Conservation (phyloP, 2,329 filamentous ascomycete species). For the Hymenoscyphus infarciens region DNA sequence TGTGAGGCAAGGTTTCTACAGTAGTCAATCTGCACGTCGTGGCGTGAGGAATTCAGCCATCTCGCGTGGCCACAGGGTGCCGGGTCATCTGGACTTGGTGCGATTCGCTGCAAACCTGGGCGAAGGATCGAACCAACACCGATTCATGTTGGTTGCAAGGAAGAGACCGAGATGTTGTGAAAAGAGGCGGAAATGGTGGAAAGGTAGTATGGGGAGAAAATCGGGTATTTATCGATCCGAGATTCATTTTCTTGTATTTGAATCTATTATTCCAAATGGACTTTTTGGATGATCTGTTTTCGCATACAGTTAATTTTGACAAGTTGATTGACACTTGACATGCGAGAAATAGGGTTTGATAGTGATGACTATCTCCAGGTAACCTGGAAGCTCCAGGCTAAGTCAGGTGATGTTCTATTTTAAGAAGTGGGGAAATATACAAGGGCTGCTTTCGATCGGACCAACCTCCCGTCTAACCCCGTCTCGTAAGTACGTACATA, state of each 20-base stretch:
- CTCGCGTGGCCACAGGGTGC: constrained; percentile 5
- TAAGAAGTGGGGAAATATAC: background rate
- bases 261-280: background rate
- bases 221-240: background rate
- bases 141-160: constrained; percentile 1
- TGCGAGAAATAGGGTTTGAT: background rate
- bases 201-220: background rate
- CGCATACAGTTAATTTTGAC: background rate
- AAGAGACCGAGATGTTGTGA: background rate
- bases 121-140: background rate
- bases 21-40: background rate
- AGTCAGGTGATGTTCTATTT: background rate
- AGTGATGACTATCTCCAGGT: too few relatives aligned
- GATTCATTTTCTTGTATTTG: background rate
- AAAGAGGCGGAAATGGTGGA: background rate
- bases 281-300: background rate
- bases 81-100: background rate
- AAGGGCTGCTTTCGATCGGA: background rate
- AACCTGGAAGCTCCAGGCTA: background rate
- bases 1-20: background rate
- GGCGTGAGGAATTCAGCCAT: background rate
- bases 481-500: too few relatives aligned
- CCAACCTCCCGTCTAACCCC: background rate
- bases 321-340: background rate
- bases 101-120: background rate